phyloP scores from a whole-genome alignment of 129 eudicot species.

The Flaveria brownii region DNA sequence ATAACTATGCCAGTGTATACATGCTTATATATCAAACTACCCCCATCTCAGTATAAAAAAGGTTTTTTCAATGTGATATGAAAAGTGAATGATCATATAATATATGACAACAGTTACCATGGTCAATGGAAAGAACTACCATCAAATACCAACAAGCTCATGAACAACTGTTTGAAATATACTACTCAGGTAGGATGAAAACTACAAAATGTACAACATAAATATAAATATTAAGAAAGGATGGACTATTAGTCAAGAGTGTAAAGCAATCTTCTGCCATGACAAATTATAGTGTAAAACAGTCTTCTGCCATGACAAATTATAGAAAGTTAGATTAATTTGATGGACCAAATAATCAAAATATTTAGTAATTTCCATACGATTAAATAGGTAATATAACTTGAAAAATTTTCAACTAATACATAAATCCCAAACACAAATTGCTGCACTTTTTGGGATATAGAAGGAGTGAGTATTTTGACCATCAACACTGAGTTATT shows the following conservation, averaged over 20 bases:
- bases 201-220: background rate
- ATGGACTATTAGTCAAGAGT: background rate
- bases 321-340: background rate
- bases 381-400: slow-evolving; percentile 1
- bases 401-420: background rate
- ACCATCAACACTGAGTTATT: slow-evolving; percentile 18
- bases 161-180: background rate
- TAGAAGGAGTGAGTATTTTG: background rate
- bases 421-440: background rate
- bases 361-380: slow-evolving; percentile 2
- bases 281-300: background rate
- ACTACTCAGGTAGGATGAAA: background rate
- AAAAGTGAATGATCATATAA: background rate
- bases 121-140: slow-evolving; percentile 3
- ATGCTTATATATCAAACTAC: background rate
- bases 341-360: slow-evolving; percentile 7
- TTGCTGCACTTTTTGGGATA: background rate
- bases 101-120: background rate
- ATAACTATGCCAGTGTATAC: slow-evolving; percentile 7
- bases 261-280: background rate
- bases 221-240: background rate
- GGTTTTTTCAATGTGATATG: background rate
- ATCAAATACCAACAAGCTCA: background rate
- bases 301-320: background rate
- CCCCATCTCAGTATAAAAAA: background rate